phyloP scores from a whole-genome alignment of 2,329 filamentous ascomycete genomes.

The Phialophora expanda region DNA sequence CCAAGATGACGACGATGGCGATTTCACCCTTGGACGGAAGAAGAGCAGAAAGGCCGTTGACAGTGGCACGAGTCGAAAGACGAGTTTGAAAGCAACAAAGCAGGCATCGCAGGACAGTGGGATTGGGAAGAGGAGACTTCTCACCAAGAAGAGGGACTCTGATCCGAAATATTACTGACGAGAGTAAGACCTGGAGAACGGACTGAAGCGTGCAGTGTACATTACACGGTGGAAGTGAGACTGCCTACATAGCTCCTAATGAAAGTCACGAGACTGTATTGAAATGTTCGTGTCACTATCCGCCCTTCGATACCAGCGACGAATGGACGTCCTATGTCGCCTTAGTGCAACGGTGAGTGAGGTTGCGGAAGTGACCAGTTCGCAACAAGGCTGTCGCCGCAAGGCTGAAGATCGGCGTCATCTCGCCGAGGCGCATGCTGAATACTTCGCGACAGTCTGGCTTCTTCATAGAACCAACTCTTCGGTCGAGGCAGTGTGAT shows the following conservation, averaged over 20 bases:
- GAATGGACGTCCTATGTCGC: not conserved
- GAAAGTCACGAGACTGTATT: not conserved
- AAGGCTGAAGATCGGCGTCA: conserved; percentile 32
- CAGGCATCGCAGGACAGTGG: conserved; percentile 21
- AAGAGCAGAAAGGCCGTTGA: conserved; percentile 13
- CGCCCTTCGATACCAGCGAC: not conserved
- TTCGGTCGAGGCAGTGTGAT: not conserved
- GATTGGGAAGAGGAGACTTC: conserved; percentile 33
- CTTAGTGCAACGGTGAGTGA: not conserved
- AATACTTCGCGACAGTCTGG: conserved; percentile 28
- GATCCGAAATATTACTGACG: conserved; percentile 22
- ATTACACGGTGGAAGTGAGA: not conserved
- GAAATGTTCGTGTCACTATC: not conserved
- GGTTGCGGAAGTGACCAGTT: not conserved
- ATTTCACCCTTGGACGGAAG: conserved; percentile 1
- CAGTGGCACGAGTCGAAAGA: conserved; percentile 7
- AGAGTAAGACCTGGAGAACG: not conserved
- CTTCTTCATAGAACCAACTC: conserved; percentile 21
- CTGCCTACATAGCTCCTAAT: not conserved
- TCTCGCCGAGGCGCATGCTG: conserved; percentile 18
- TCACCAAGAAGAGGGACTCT: conserved; percentile 31
- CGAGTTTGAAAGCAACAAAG: conserved; percentile 18
- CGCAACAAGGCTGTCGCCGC: conserved; percentile 12
- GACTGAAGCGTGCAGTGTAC: not conserved
- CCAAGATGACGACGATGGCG: conserved; percentile 13